Evolutionary conservation across 805 yeast species (phyloP), one percentile per base, ranked within the genome.

Genomic region (Saturnispora mendoncae): DNA sequence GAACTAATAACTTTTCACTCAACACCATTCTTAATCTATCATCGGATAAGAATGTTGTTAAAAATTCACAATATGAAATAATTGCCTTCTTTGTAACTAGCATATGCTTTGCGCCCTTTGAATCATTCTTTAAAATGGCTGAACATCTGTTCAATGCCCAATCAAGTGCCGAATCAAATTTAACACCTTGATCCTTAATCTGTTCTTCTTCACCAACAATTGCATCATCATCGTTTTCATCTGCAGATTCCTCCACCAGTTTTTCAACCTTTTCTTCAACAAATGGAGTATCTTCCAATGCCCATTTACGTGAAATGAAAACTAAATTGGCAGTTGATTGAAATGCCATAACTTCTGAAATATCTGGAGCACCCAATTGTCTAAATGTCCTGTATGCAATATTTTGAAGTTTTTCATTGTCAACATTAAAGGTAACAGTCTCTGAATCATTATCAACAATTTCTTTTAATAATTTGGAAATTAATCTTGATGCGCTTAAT

Each of bases 301-400:
- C 69, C 95, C 95, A 87, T 41, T 62, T 61, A 60, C 71, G 69
- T 6, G 80, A 66, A 24, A 85, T 67, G 28, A 66, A 57, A 1
- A 80, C 78, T 46, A 88, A 58, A 46, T 80, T 80, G 57, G 80
- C 84, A 18, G 82, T 76, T 23, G 74, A 68, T 54, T 79, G 82
- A 14, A 68, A 57, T 0, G 84, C 82, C 42, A 86, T 64, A 0
- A 69, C 73, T 39, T 77, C 79, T 4, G 82, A 62, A 21, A 87
- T 67, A 6, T 71, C 60, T 2, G 95, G 92, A 2, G 96, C 95
- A 20, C 82, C 76, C 36, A 90, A 62, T 65, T 85, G 95, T 52
- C 88, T 82, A 45, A 86, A 67, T 28, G 74, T 62, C 51, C 86
- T 72, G 50, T 73, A 72, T 0, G 81, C 83, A 39, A 83, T 73